Percentiles rank a stretch among this genome's conserved stretches.
Conservation (phyloP, 495 filamentous ascomycete genomes). For the Bryoglossum gracile region DNA sequence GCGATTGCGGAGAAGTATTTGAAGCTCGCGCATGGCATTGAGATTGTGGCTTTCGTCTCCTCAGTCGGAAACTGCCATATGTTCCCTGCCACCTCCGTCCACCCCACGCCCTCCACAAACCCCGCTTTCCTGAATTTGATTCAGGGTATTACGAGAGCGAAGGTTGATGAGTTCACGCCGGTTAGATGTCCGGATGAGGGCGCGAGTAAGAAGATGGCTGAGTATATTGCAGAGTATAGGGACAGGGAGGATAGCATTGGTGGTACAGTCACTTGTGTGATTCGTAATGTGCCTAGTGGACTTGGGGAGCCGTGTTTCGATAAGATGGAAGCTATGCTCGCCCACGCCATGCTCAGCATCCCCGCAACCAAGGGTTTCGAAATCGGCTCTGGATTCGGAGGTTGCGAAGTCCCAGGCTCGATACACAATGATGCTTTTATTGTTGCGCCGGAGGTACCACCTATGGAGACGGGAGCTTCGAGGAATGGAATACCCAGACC, state of each 20-base stretch:
- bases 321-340: conserved; percentile 90
- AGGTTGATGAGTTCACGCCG: conserved; percentile 76
- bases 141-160: conserved; percentile 63
- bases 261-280: conserved; percentile 92
- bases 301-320: conserved; percentile 95
- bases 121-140: conserved; percentile 75
- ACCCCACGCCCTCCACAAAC: conserved; percentile 70
- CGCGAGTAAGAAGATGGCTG: conserved; percentile 63
- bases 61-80: conserved; percentile 79
- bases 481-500: conserved; percentile 36
- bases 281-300: conserved; percentile 80
- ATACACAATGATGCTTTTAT: conserved; percentile 92
- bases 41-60: conserved; percentile 86
- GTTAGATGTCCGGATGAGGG: conserved; percentile 75
- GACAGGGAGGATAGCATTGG: conserved; percentile 88
- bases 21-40: conserved; percentile 66
- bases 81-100: conserved; percentile 69
- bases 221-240: conserved; percentile 70
- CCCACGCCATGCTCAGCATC: conserved; percentile 94
- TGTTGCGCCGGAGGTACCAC: conserved; percentile 31
- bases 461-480: conserved; percentile 29
- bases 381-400: conserved; percentile 88
- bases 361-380: conserved; percentile 97
- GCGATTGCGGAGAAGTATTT: conserved; percentile 95
- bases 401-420: conserved; percentile 81